Conservation (phyloP, 2,329 filamentous ascomycete genomes). For the Paraconiothyrium sp. region DNA sequence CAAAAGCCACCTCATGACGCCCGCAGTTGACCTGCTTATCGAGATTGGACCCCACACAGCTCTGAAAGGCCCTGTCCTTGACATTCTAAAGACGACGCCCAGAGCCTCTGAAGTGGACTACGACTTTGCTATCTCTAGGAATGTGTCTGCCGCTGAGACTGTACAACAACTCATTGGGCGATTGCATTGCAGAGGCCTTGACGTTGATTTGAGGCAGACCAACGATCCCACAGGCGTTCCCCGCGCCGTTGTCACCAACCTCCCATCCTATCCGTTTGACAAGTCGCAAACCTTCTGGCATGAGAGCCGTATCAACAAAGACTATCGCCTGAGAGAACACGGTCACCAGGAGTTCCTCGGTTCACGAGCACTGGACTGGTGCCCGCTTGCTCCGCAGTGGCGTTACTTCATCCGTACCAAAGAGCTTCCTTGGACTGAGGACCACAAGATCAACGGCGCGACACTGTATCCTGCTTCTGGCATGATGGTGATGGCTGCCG, state of each 20-base stretch:
- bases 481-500: neutral
- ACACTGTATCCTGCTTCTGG: conserved; percentile 38
- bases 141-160: neutral
- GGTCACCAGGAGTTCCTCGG: conserved; percentile 16
- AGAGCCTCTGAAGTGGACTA: neutral
- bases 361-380: conserved; percentile 31
- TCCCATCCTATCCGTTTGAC: neutral
- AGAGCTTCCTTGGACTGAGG: conserved; percentile 27
- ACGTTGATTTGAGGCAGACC: neutral
- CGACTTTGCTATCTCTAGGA: neutral
- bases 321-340: neutral
- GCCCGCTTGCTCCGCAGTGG: conserved; percentile 48
- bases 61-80: neutral
- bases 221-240: neutral
- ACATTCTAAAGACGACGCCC: neutral
- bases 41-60: conserved; percentile 9
- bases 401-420: conserved; percentile 51
- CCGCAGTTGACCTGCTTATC: neutral
- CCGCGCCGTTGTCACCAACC: neutral
- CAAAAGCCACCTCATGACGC: neutral
- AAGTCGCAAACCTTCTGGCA: neutral
- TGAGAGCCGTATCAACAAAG: neutral
- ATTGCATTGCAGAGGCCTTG: neutral
- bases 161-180: neutral
- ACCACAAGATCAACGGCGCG: conserved; percentile 30